phyloP scores from a whole-genome alignment of 768 basidiomycete genomes.

The Austroboletus festivus region DNA sequence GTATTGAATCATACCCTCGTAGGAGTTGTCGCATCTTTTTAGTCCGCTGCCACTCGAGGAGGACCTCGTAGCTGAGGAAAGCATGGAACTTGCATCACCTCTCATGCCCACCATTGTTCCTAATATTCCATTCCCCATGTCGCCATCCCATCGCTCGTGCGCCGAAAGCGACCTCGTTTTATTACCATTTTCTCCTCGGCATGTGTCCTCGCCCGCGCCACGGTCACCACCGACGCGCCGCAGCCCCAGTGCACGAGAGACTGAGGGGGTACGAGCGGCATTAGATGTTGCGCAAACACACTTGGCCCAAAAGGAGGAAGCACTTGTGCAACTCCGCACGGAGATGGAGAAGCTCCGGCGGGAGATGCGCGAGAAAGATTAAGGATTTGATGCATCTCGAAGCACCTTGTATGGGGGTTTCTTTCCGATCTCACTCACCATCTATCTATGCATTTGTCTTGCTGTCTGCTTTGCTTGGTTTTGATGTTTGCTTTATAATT shows the following conservation, averaged over 20 bases:
- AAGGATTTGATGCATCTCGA: not conserved
- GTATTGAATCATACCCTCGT: not conserved
- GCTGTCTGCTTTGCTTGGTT: no score
- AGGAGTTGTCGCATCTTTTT: conserved; percentile 8
- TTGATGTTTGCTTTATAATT: no score
- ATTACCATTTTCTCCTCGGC: conserved; percentile 20
- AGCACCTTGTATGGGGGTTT: no score
- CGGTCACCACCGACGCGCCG: not conserved
- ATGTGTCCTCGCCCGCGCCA: conserved; percentile 15
- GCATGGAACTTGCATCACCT: conserved; percentile 56
- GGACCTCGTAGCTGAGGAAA: conserved; percentile 37
- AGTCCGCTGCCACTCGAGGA: conserved; percentile 30
- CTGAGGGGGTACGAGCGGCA: conserved; percentile 20
- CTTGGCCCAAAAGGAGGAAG: conserved; percentile 23
- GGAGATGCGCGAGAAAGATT: conserved; percentile 3
- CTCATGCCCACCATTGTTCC: conserved; percentile 36
- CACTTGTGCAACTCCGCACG: conserved; percentile 16
- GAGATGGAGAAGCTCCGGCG: conserved; percentile 22
- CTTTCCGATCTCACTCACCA: no score
- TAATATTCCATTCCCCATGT: conserved; percentile 1
- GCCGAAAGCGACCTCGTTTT: conserved; percentile 15
- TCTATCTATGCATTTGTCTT: no score
- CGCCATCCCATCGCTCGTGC: not conserved
- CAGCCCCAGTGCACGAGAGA: conserved; percentile 15
- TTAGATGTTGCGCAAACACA: conserved; percentile 20